Percentiles rank a stretch among this genome's conserved stretches.
These are phyloP conservation scores for Phenoliferia sp. DNA, from an alignment of 1,284 basidiomycete species.

Conservation along the genomic window DNA sequence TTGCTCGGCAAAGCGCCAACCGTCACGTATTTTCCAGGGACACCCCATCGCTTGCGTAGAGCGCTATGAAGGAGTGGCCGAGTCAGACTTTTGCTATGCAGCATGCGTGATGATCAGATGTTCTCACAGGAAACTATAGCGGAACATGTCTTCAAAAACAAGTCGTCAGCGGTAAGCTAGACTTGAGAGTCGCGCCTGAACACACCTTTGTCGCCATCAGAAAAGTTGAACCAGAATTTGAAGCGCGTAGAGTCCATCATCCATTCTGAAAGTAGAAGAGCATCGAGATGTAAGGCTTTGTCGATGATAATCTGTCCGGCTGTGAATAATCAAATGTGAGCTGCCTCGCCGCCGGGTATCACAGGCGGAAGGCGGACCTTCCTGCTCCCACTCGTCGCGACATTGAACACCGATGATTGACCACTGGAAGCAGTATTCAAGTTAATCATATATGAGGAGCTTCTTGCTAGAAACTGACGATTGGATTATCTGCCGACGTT, in stretches of 20 bases:
- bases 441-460: not conserved
- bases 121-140: constrained; percentile 47
- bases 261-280: constrained; percentile 44
- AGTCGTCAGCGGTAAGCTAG: not conserved
- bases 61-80: no score
- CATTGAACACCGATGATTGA: constrained; percentile 24
- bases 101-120: no score
- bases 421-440: constrained; percentile 20
- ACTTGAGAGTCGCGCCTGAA: not conserved
- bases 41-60: constrained; percentile 50
- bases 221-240: constrained; percentile 45
- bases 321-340: not conserved
- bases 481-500: constrained; percentile 41
- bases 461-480: constrained; percentile 2
- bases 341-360: no score
- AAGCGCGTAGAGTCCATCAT: constrained; percentile 43
- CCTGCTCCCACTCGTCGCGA: constrained; percentile 49
- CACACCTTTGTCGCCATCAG: not conserved
- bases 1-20: constrained; percentile 38
- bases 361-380: constrained; percentile 31
- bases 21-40: constrained; percentile 49
- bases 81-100: no score
- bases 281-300: constrained; percentile 48
- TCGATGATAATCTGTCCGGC: constrained; percentile 50
- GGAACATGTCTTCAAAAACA: constrained; percentile 51